Evolutionary conservation across 805 yeast species (phyloP).

Genomic region (Hanseniaspora hatyaiensis): DNA sequence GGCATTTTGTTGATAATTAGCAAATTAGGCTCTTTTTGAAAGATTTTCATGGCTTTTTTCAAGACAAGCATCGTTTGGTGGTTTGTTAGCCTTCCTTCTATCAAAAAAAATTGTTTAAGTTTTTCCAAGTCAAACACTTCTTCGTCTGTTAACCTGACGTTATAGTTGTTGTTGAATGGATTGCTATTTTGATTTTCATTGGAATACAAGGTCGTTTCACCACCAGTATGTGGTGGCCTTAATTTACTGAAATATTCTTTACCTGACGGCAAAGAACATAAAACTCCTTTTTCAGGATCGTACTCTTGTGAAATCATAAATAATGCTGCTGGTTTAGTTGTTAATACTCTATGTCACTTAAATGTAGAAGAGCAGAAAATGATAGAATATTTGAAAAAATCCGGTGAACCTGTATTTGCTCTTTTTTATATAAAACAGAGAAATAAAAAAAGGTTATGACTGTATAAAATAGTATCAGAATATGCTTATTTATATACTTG

Average conservation of each 20-base stretch:
- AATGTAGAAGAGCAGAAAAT: too few relatives aligned
- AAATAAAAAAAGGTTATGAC: too few relatives aligned
- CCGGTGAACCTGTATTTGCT: too few relatives aligned
- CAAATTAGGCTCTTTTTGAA: slow-evolving; percentile 66
- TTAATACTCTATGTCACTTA: background rate
- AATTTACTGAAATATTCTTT: slow-evolving; percentile 7
- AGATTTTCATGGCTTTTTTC: slow-evolving; percentile 47
- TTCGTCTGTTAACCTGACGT: slow-evolving; percentile 1
- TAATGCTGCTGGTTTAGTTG: background rate
- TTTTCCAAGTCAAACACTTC: slow-evolving; percentile 10
- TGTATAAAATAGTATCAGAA: too few relatives aligned
- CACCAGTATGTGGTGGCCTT: slow-evolving; percentile 8
- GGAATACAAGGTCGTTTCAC: background rate
- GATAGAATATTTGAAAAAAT: too few relatives aligned
- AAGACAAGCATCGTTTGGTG: slow-evolving; percentile 61
- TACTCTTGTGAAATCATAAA: background rate
- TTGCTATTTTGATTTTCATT: background rate
- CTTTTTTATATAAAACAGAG: too few relatives aligned
- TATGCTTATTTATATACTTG: too few relatives aligned
- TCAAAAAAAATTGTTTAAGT: slow-evolving; percentile 56
- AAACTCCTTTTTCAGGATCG: slow-evolving; percentile 1
- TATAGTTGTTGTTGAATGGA: slow-evolving; percentile 5
- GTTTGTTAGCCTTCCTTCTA: slow-evolving; percentile 69
- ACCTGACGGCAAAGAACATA: slow-evolving; percentile 7
- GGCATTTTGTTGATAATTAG: slow-evolving; percentile 71